A percentile compares a stretch with the other conserved stretches of the same genome.
These are phyloP conservation scores for Ophiostoma triangulosporum DNA, from an alignment of 2,329 filamentous ascomycete species.

Conservation along the genomic window DNA sequence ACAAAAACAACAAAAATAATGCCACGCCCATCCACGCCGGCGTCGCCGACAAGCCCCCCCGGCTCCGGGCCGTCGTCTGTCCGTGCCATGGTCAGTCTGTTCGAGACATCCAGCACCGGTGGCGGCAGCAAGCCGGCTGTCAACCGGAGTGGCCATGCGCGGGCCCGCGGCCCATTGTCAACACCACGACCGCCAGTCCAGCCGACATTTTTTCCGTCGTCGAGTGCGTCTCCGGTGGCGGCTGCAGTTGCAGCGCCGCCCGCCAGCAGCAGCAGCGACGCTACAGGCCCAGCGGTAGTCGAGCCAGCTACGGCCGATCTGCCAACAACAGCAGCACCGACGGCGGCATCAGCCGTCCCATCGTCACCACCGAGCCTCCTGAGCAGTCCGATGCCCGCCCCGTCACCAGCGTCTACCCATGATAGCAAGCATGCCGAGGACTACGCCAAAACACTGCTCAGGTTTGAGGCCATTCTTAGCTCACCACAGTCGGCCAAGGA, in stretches of 20 bases:
- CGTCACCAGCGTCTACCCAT: not conserved
- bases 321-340: not conserved
- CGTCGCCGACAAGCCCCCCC: not conserved
- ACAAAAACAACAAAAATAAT: not conserved
- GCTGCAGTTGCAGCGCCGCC: not conserved
- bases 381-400: too few species aligned
- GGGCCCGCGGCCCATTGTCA: not conserved
- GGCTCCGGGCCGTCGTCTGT: conserved; percentile 2
- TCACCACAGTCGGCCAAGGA: not conserved
- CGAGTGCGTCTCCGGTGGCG: not conserved
- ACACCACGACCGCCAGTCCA: not conserved
- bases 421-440: not conserved
- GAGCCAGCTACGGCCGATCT: too few species aligned
- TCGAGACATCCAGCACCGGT: conserved; percentile 1
- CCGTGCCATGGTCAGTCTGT: conserved; percentile 6
- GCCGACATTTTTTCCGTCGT: not conserved
- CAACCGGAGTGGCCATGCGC: not conserved
- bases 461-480: not conserved
- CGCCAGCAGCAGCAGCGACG: not conserved
- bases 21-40: not conserved
- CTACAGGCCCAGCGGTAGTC: too few species aligned
- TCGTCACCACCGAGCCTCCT: not conserved
- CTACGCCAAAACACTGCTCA: not conserved
- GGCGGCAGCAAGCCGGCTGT: not conserved
- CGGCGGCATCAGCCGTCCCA: not conserved